Percentiles rank a stretch among this genome's conserved stretches.
phyloP scores from a whole-genome alignment of 2,329 filamentous ascomycete species.

The Aspergillus niger region DNA sequence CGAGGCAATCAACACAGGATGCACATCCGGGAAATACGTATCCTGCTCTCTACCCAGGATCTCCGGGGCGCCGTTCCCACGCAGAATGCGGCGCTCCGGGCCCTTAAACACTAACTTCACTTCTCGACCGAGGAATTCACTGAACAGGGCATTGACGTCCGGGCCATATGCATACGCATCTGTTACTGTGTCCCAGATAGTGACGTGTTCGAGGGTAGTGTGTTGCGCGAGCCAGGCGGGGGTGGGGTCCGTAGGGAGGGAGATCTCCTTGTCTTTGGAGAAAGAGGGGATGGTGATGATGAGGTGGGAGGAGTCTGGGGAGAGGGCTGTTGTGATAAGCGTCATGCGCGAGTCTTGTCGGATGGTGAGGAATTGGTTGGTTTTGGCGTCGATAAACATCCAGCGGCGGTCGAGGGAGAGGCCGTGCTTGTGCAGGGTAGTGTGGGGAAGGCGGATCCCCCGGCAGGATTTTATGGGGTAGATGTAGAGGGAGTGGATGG shows the following conservation, averaged over 20 bases:
- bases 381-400: constrained; percentile 63
- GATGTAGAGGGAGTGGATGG: constrained; percentile 50
- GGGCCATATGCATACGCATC: constrained; percentile 59
- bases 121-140: constrained; percentile 56
- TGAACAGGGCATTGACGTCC: constrained; percentile 56
- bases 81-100: constrained; percentile 56
- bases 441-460: constrained; percentile 57
- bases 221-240: constrained; percentile 56
- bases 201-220: constrained; percentile 52
- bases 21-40: constrained; percentile 63
- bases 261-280: constrained; percentile 43
- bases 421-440: constrained; percentile 57
- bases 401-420: constrained; percentile 65
- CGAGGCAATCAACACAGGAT: constrained; percentile 58
- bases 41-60: constrained; percentile 57
- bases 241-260: constrained; percentile 58
- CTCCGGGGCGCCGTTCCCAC: constrained; percentile 58
- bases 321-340: constrained; percentile 58
- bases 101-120: constrained; percentile 65
- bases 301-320: constrained; percentile 47
- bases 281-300: constrained; percentile 50
- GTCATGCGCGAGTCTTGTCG: constrained; percentile 64
- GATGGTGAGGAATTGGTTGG: constrained; percentile 63
- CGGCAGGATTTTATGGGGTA: constrained; percentile 70
- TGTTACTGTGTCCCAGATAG: constrained; percentile 62